Evolutionary conservation across 257 asterid species (phyloP), one percentile per base, ranked within the genome.

Genomic region (Penstemon barbatus): DNA sequence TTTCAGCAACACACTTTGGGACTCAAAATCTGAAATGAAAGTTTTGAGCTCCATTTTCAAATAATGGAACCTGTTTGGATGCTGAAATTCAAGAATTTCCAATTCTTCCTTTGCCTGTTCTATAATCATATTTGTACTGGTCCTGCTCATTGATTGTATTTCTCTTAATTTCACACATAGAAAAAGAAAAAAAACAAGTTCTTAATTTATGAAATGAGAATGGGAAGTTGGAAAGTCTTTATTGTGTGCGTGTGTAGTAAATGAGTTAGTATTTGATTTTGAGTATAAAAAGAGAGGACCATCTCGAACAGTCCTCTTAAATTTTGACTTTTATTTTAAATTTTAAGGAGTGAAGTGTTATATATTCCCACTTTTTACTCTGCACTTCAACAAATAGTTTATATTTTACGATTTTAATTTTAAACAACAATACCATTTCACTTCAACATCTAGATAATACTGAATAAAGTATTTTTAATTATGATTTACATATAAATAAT

Each of bases 91-190:
- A 62, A 89, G 40, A 13, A 84, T 74, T 57, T 86, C 83, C 58
- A 83, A 54, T 79, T 86, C 94, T 74, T 86, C 83, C 51, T 74
- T 84, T 58, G 90, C 94, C 70, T 74, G 77, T 25, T 89, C 83
- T 66, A 85, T 41, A 75, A 85, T 25, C 33, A 1, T 0, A 25
- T 25, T 25, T 25, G 33, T 1, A 25, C 33, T 25, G 33, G 2
- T 25, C 33, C 33, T 25, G 33, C 33, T 56, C 41, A 18, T 56
- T 9, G 6, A 6, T 18, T 56, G 15, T 19, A 25, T 1, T 25
- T 25, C 33, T 1, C 33, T 1, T 25, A 8, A 7, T 56, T 48
- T 33, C 40, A 15, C 66, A 60, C 50, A 42, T 41, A 40, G 9
- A 38, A 19, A 59, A 6, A n/a, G 18, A 3, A 52, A 11, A 19